Base-by-base conservation (phyloP, 2,329 filamentous ascomycete species). In the Cercospora zeina region DNA sequence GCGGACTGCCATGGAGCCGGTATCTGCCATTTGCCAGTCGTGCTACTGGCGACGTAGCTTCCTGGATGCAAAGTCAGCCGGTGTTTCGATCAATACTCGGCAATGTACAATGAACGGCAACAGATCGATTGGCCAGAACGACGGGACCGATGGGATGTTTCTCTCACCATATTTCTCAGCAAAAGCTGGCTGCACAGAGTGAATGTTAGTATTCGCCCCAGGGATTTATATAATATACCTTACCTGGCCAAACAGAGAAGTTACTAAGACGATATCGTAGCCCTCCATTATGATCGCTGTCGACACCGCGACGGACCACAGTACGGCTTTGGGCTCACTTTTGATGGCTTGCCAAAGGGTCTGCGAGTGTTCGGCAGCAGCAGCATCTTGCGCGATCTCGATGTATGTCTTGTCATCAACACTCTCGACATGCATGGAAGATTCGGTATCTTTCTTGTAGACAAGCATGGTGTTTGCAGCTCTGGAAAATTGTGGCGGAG, bases 261-360 rank as follows among this genome's bases (percentile, higher is more conserved):
- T 34, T 16, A 59, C 49, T 11, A 59, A 13, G 33, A 63, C 66
- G 13, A 88, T 78, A 69, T 87, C 85, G 68, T 87, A 88, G 19
- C 69, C 84, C 53, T 83, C 73, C 83, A 86, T 86, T 65, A 86
- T 82, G 49, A 86, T 82, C 11, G 64, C 56, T 21, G 84, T 74
- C 7, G 81, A 85, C 61, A 87, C 82, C 65, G 83, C 83, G 37
- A 79, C 77, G 3, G 83, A 85, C 84, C 84, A 87, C 74, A 71
- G 72, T 3, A 77, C 75, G 3, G 79, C 78, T 56, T 76, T 75
- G 1, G 76, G 77, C 64, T 81, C 80, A 19, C 74, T 67, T 62
- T 74, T 77, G 16, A 79, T 62, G 4, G 78, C 77, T 54, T 68
- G 60, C 62, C 62, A 63, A 42, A 69, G 55, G 9, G 65, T 67